phyloP scores from a whole-genome alignment of 495 filamentous ascomycete species.

The Aspergillus nanangensis region DNA sequence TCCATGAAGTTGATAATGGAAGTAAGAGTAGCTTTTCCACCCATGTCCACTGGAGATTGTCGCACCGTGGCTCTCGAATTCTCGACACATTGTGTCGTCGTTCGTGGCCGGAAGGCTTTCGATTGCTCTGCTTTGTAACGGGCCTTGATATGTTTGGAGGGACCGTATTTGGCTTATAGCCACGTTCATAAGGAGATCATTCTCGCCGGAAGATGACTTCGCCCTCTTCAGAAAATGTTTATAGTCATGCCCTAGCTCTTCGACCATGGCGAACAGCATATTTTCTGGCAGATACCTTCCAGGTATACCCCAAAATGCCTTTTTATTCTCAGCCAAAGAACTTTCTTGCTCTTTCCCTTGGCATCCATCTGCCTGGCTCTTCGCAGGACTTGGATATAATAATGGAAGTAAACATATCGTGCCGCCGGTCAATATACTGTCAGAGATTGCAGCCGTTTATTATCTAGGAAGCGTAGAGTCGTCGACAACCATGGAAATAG shows the following conservation, averaged over 20 bases:
- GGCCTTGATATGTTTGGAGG: background rate
- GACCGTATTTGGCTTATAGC: too few relatives aligned
- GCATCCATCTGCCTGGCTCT: background rate
- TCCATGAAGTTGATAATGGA: too few relatives aligned
- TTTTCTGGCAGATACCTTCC: conserved; percentile 11
- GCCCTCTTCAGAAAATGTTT: conserved; percentile 5
- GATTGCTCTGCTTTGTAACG: too few relatives aligned
- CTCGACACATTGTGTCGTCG: too few relatives aligned
- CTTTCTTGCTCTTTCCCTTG: background rate
- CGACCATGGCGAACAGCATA: conserved; percentile 18
- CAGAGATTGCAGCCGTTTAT: conserved; percentile 8
- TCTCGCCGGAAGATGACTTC: background rate
- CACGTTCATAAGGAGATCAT: background rate
- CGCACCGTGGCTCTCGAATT: too few relatives aligned
- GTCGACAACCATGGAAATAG: background rate
- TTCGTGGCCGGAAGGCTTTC: too few relatives aligned
- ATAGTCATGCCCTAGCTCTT: conserved; percentile 18
- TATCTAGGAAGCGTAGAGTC: background rate
- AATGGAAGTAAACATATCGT: conserved; percentile 22
- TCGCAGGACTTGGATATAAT: conserved; percentile 16
- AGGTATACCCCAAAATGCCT: conserved; percentile 17
- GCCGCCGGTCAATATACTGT: conserved; percentile 13
- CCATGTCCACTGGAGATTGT: too few relatives aligned
- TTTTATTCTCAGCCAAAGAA: conserved; percentile 6
- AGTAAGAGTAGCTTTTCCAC: too few relatives aligned